Percentiles rank a stretch among this genome's conserved stretches.
phyloP scores from a whole-genome alignment of 129 eudicot species.

The Lonicera japonica region DNA sequence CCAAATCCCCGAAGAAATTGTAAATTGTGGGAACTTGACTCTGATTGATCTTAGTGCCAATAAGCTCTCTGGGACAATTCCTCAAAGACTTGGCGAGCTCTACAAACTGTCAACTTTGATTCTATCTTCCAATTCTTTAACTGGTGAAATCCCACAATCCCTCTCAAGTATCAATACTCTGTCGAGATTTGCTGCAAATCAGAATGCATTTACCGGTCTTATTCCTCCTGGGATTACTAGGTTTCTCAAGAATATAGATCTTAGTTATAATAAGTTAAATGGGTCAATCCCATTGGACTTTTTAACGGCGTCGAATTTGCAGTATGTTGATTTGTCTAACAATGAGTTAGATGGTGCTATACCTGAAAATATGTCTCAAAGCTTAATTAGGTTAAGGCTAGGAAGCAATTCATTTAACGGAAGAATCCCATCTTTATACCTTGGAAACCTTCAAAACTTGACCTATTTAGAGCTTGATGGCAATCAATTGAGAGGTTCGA shows the following conservation, averaged over 20 bases:
- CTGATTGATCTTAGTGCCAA: constrained; percentile 54
- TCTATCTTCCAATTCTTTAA: constrained; percentile 49
- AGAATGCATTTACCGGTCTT: constrained; percentile 45
- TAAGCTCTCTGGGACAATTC: constrained; percentile 38
- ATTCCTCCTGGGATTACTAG: constrained; percentile 49
- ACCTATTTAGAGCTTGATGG: constrained; percentile 57
- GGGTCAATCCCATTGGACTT: constrained; percentile 61
- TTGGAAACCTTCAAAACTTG: constrained; percentile 24
- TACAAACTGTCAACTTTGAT: constrained; percentile 34
- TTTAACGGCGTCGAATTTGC: constrained; percentile 43
- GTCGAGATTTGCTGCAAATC: constrained; percentile 65
- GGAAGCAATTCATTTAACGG: constrained; percentile 51
- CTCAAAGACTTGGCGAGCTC: constrained; percentile 35
- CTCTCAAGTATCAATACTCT: constrained; percentile 30
- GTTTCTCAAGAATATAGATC: constrained; percentile 43
- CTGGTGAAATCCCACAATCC: constrained; percentile 47
- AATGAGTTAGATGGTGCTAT: constrained; percentile 46
- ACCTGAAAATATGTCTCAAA: constrained; percentile 35
- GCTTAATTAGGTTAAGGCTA: constrained; percentile 55
- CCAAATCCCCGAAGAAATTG: constrained; percentile 36
- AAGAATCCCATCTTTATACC: constrained; percentile 35
- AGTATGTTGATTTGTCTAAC: constrained; percentile 49
- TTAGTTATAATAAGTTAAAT: constrained; percentile 54
- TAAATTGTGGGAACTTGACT: constrained; percentile 37
- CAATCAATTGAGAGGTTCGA: constrained; percentile 41